A percentile compares a stretch with the other conserved stretches of the same genome.
Conservation (phyloP, 306 rosid genomes). For the Mimosa pudica region DNA sequence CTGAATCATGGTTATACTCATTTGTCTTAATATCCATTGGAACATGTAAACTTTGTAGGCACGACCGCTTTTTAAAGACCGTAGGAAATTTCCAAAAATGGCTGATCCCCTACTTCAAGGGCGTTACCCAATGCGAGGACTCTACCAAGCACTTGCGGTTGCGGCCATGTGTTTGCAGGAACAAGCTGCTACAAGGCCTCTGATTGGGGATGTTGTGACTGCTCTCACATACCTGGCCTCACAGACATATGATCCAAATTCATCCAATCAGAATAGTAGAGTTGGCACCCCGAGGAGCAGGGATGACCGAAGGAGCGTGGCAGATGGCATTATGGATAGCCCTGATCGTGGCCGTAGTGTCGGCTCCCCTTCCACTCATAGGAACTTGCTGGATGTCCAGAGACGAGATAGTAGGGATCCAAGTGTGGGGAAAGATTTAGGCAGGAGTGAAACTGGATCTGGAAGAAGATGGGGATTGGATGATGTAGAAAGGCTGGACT, state of each 20-base stretch:
- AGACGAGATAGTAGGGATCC: constrained; percentile 70
- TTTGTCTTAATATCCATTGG: constrained; percentile 5
- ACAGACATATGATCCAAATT: constrained; percentile 67
- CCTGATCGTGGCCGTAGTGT: constrained; percentile 71
- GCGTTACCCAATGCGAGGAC: constrained; percentile 66
- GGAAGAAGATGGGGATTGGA: constrained; percentile 86
- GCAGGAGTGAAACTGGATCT: constrained; percentile 70
- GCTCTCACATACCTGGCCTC: constrained; percentile 74
- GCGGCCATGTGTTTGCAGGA: constrained; percentile 92
- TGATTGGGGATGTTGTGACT: constrained; percentile 76
- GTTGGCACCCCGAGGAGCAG: constrained; percentile 78
- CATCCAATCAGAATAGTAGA: constrained; percentile 59
- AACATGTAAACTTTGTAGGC: constrained; percentile 52
- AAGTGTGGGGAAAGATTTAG: constrained; percentile 46
- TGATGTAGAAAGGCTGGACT: constrained; percentile 70
- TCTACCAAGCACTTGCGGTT: constrained; percentile 78
- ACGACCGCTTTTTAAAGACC: constrained; percentile 67
- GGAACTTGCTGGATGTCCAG: constrained; percentile 81
- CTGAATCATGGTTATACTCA: constrained; percentile 17
- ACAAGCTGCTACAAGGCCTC: constrained; percentile 75
- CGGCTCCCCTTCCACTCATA: constrained; percentile 75
- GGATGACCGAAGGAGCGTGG: constrained; percentile 70
- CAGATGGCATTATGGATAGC: constrained; percentile 70
- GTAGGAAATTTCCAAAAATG: constrained; percentile 65
- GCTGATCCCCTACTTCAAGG: constrained; percentile 83